Evolutionary conservation across 1,284 basidiomycete genomes (phyloP).

Genomic region (Rugosomyces carneus): DNA sequence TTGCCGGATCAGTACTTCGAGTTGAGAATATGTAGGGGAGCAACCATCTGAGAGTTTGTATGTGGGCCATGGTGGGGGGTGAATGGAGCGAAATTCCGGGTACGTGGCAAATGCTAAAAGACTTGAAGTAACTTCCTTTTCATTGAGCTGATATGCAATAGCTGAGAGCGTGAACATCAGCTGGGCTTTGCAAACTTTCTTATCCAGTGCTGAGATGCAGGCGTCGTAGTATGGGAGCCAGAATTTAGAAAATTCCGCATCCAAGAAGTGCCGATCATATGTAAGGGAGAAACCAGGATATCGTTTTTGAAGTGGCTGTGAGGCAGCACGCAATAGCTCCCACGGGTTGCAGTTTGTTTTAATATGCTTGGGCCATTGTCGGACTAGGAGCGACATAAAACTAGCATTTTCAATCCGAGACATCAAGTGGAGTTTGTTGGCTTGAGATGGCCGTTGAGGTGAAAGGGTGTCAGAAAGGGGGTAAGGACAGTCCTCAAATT

Average conservation of each 20-base stretch:
- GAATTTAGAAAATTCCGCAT: not conserved
- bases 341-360: not conserved
- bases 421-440: not conserved
- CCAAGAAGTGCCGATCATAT: not conserved
- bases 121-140: slow-evolving; percentile 18
- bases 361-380: not conserved
- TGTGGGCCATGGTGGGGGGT: slow-evolving; percentile 10
- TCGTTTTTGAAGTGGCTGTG: not conserved
- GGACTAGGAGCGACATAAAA: not conserved
- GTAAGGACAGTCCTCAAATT: not conserved
- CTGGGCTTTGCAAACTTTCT: slow-evolving; percentile 9
- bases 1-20: too few species aligned
- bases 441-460: not conserved
- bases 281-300: slow-evolving; percentile 1
- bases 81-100: slow-evolving; percentile 10
- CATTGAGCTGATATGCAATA: slow-evolving; percentile 24
- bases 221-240: slow-evolving; percentile 30
- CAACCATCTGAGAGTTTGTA: slow-evolving; percentile 11
- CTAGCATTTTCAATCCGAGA: not conserved
- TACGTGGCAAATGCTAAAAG: slow-evolving; percentile 28
- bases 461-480: not conserved
- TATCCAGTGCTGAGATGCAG: slow-evolving; percentile 17
- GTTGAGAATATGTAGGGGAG: too few species aligned
- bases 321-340: not conserved
- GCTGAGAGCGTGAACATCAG: slow-evolving; percentile 28